These are phyloP conservation scores for Exophiala sp. DNA, from an alignment of 2,329 filamentous ascomycete genomes.

Conservation along the genomic window DNA sequence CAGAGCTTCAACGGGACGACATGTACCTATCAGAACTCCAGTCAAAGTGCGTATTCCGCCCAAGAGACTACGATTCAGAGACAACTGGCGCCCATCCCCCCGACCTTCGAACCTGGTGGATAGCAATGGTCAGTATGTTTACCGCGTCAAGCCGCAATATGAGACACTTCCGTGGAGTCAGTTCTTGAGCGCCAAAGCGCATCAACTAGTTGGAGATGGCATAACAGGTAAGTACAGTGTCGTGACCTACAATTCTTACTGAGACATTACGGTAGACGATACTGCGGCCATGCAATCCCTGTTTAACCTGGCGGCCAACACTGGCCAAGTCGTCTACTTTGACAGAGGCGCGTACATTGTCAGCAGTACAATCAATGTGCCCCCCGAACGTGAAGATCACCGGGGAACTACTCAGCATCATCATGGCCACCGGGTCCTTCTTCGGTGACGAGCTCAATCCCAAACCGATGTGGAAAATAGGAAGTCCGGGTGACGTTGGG, in stretches of 20 bases:
- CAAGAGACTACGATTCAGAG: constrained; percentile 49
- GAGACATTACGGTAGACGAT: constrained; percentile 42
- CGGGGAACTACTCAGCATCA: constrained; percentile 47
- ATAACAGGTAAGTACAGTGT: constrained; percentile 38
- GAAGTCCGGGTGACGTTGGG: constrained; percentile 32
- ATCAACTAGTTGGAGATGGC: constrained; percentile 49
- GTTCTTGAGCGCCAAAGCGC: constrained; percentile 43
- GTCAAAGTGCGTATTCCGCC: constrained; percentile 29
- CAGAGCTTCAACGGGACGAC: constrained; percentile 27
- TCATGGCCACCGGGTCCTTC: constrained; percentile 32
- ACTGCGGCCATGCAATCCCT: constrained; percentile 54
- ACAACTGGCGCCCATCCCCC: constrained; percentile 41
- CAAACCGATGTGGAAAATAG: constrained; percentile 30
- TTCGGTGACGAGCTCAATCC: constrained; percentile 31
- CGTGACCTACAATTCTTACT: background rate
- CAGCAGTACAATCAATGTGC: constrained; percentile 63
- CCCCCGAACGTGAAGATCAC: constrained; percentile 53
- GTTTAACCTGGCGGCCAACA: constrained; percentile 46
- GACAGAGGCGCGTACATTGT: constrained; percentile 69
- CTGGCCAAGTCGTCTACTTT: constrained; percentile 61
- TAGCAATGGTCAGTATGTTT: constrained; percentile 48
- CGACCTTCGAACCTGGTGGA: constrained; percentile 43
- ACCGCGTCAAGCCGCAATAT: constrained; percentile 52
- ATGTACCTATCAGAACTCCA: constrained; percentile 22
- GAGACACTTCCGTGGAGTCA: constrained; percentile 34